Conservation (phyloP, 2,329 filamentous ascomycete species). For the Stachybotrys chartarum region DNA sequence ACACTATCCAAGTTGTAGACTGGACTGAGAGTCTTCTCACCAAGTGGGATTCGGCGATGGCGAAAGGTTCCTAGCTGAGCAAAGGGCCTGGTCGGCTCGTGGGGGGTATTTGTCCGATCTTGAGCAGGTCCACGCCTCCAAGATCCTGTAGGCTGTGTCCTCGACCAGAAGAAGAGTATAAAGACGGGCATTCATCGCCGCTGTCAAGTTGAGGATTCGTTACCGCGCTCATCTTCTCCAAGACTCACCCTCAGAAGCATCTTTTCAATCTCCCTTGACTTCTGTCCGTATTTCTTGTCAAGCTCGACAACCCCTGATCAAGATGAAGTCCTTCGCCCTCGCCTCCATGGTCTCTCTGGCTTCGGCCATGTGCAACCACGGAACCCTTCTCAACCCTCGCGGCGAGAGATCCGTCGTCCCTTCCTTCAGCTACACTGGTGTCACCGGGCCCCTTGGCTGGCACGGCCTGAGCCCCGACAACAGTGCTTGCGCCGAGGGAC, state of each 20-base stretch:
- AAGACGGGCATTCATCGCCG: not conserved
- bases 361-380: conserved; percentile 20
- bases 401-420: conserved; percentile 21
- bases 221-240: not conserved
- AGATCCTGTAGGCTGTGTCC: not conserved
- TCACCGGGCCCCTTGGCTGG: conserved; percentile 42
- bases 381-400: conserved; percentile 25
- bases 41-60: not conserved
- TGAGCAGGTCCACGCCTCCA: not conserved
- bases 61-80: not conserved
- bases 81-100: not conserved
- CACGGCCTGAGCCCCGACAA: conserved; percentile 33
- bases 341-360: conserved; percentile 10
- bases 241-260: not conserved
- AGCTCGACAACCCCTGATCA: not conserved
- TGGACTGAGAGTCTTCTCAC: not conserved
- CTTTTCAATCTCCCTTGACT: not conserved
- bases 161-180: not conserved
- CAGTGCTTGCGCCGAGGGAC: conserved; percentile 35
- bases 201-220: not conserved
- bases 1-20: too few species aligned
- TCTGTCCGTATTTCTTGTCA: not conserved
- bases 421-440: conserved; percentile 33
- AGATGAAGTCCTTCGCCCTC: conserved; percentile 12
- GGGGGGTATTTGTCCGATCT: not conserved